A percentile compares a stretch with the other conserved stretches of the same genome.
phyloP scores from a whole-genome alignment of 2,329 filamentous ascomycete species.

The Fusarium burgessii region DNA sequence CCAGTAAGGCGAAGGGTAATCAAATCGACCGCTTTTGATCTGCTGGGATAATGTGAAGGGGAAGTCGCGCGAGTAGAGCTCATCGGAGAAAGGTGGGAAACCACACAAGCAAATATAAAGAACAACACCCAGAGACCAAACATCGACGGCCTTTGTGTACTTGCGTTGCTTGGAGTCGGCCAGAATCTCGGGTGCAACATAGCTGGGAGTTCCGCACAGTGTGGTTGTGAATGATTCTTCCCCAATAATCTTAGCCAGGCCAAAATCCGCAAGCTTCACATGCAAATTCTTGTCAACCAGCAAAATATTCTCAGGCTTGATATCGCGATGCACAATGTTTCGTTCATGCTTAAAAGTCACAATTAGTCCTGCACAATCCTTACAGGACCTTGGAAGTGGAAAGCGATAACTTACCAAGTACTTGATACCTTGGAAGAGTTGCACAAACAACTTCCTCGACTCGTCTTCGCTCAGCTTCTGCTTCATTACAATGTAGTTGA shows the following conservation, averaged over 20 bases:
- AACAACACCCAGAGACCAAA: constrained; percentile 98
- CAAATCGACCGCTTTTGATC: constrained; percentile 88
- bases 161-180: constrained; percentile 83
- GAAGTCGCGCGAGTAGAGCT: constrained; percentile 83
- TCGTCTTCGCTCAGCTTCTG: constrained; percentile 88
- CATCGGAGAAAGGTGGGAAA: constrained; percentile 96
- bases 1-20: constrained; percentile 96
- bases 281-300: constrained; percentile 85
- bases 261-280: constrained; percentile 96
- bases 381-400: neutral
- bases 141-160: constrained; percentile 94
- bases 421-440: constrained; percentile 93
- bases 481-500: constrained; percentile 94
- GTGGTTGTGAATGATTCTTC: constrained; percentile 99
- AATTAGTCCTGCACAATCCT: constrained; percentile 8
- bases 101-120: constrained; percentile 97
- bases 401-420: constrained; percentile 78
- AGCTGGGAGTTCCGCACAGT: constrained; percentile 94
- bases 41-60: constrained; percentile 92
- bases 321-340: constrained; percentile 96
- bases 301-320: constrained; percentile 97
- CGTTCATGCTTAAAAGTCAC: constrained; percentile 80
- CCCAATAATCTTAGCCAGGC: constrained; percentile 96
- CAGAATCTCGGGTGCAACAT: constrained; percentile 95
- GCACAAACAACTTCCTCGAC: constrained; percentile 86